Percentiles rank a stretch among this genome's conserved stretches.
Evolutionary conservation across 805 yeast genomes (phyloP).

Genomic region (Ogataea philodendri): DNA sequence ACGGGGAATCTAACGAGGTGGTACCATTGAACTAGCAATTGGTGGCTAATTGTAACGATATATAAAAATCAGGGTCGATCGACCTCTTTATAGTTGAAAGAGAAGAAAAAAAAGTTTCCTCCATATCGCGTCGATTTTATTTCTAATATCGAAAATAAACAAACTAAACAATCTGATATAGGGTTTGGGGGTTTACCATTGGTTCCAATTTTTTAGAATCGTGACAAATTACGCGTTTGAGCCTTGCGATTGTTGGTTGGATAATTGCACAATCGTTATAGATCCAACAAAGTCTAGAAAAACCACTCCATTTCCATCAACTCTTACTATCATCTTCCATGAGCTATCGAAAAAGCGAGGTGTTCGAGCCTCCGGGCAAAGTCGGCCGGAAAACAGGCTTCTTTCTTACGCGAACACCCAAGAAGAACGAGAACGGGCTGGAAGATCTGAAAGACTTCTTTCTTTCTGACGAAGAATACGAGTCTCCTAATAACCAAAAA

Average conservation of each 20-base stretch:
- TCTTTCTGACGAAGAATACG: slow-evolving; percentile 45
- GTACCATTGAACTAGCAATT: slow-evolving; percentile 5
- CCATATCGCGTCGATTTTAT: slow-evolving; percentile 10
- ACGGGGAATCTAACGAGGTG: slow-evolving; percentile 49
- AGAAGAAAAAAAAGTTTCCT: slow-evolving; percentile 5
- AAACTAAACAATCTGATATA: too few relatives aligned
- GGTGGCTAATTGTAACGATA: slow-evolving; percentile 8
- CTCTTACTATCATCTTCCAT: too few relatives aligned
- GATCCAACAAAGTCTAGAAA: too few relatives aligned
- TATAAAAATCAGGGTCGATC: slow-evolving; percentile 12
- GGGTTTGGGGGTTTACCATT: too few relatives aligned
- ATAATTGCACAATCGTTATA: too few relatives aligned
- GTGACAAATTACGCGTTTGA: too few relatives aligned
- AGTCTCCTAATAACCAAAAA: slow-evolving; percentile 20
- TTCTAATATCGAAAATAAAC: slow-evolving; percentile 7
- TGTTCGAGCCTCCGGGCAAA: slow-evolving; percentile 48
- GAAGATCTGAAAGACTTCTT: slow-evolving; percentile 72
- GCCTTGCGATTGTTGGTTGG: too few relatives aligned
- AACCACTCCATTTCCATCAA: too few relatives aligned
- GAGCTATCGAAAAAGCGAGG: slow-evolving; percentile 36
- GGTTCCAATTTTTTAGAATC: too few relatives aligned
- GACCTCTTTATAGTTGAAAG: too few relatives aligned
- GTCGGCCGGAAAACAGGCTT: slow-evolving; percentile 69
- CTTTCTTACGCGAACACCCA: slow-evolving; percentile 34
- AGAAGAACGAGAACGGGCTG: slow-evolving; percentile 58